Conservation (phyloP, 129 eudicot genomes). For the Artemisia argyi region DNA sequence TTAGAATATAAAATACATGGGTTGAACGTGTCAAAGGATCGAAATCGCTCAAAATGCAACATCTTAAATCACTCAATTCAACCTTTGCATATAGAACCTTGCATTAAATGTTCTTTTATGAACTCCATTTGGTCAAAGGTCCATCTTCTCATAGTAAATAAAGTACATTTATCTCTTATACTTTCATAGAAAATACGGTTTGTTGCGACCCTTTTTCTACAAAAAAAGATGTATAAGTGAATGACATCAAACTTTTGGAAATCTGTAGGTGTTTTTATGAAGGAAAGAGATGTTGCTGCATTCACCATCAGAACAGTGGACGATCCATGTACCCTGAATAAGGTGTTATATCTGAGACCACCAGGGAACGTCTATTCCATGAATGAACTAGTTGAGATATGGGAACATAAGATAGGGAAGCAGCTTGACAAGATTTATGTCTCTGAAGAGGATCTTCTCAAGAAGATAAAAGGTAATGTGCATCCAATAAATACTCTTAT, state of each 20-base stretch:
- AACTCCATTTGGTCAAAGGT: no score
- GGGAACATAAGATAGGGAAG: slow-evolving; percentile 82
- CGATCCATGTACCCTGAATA: slow-evolving; percentile 78
- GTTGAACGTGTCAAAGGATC: not conserved
- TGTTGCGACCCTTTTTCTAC: no score
- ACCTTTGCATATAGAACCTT: no score
- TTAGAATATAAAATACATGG: not conserved
- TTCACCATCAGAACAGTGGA: slow-evolving; percentile 77
- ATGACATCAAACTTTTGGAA: not conserved
- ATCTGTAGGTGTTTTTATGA: slow-evolving; percentile 67
- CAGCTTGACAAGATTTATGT: slow-evolving; percentile 57
- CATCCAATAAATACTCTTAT: not conserved
- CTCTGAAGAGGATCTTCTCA: slow-evolving; percentile 68
- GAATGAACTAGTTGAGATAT: slow-evolving; percentile 66
- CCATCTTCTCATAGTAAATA: no score
- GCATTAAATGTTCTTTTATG: no score
- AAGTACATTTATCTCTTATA: no score
- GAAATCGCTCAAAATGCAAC: not conserved
- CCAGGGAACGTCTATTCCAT: slow-evolving; percentile 72
- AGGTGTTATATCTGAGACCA: slow-evolving; percentile 70
- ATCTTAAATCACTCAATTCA: not conserved
- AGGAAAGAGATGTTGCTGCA: slow-evolving; percentile 79
- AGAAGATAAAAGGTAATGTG: slow-evolving; percentile 65
- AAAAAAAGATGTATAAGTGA: not conserved
- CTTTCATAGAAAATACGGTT: no score